Conservation (phyloP, 2,329 filamentous ascomycete species). For the Venturia carpophila region DNA sequence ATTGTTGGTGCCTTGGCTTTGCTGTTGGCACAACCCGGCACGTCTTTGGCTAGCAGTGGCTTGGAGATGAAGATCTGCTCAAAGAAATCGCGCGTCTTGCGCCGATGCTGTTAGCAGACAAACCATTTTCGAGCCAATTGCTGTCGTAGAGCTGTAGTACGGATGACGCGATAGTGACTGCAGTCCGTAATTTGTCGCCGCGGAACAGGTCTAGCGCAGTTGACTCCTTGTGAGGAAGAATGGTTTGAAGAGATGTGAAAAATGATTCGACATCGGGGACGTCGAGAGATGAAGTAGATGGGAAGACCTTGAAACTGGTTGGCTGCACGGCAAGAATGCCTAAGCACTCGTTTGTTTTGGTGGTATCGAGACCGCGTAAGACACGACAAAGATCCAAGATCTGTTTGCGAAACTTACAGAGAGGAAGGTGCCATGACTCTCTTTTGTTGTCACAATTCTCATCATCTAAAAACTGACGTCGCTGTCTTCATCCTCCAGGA, state of each 20-base stretch:
- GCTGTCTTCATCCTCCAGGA: too few species aligned
- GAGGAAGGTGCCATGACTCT: too few species aligned
- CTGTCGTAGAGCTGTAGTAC: neutral
- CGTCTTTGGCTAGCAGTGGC: neutral
- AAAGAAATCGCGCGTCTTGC: neutral
- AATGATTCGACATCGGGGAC: too few species aligned
- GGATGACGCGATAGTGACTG: neutral
- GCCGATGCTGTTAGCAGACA: neutral
- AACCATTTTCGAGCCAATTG: neutral
- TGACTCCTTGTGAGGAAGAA: neutral
- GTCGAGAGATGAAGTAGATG: too few species aligned
- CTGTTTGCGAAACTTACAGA: too few species aligned
- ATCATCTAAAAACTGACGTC: too few species aligned
- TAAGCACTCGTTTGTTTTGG: too few species aligned
- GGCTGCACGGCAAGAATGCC: too few species aligned
- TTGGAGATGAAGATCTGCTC: neutral
- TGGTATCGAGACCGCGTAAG: too few species aligned
- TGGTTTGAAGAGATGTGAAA: neutral
- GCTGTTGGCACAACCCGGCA: neutral
- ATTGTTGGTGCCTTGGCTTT: neutral
- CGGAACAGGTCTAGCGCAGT: neutral
- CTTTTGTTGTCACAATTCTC: too few species aligned
- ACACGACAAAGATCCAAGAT: too few species aligned
- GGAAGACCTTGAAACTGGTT: too few species aligned
- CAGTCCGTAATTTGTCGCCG: conserved; percentile 1